Conservation (phyloP, 805 yeast species). For the Teunomyces cretensis region DNA sequence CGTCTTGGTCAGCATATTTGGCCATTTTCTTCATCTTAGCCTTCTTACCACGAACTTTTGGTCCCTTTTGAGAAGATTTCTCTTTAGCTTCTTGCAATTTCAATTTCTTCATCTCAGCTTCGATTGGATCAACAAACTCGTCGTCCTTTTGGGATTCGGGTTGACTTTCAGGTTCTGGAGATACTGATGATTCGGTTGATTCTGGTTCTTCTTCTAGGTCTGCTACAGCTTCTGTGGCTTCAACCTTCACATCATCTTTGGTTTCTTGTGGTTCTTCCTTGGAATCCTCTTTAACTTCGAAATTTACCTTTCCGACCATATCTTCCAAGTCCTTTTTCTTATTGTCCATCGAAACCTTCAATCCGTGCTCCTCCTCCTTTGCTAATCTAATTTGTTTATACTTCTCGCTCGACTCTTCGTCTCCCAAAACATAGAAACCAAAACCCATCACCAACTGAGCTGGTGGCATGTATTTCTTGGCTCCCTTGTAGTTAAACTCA, state of each 20-base stretch:
- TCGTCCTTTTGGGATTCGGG: slow-evolving; percentile 7
- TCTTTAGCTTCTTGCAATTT: slow-evolving; percentile 9
- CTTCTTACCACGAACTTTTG: slow-evolving; percentile 76
- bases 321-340: slow-evolving; percentile 39
- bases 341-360: slow-evolving; percentile 33
- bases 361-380: slow-evolving; percentile 39
- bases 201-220: not conserved
- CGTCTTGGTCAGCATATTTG: slow-evolving; percentile 91
- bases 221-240: not conserved
- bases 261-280: not conserved
- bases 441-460: slow-evolving; percentile 89
- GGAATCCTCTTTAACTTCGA: not conserved
- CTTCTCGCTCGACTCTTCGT: slow-evolving; percentile 49
- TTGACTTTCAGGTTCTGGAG: slow-evolving; percentile 5
- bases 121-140: slow-evolving; percentile 13
- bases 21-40: slow-evolving; percentile 81
- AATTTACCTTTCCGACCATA: slow-evolving; percentile 6
- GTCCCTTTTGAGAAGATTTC: slow-evolving; percentile 11
- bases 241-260: not conserved
- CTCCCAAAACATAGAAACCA: slow-evolving; percentile 73
- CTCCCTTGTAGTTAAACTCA: slow-evolving; percentile 52
- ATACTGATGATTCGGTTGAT: not conserved
- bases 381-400: slow-evolving; percentile 25
- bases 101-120: slow-evolving; percentile 9
- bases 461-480: slow-evolving; percentile 67